Evolutionary conservation across 768 basidiomycete species (phyloP).

Genomic region (Boletus speciosus): DNA sequence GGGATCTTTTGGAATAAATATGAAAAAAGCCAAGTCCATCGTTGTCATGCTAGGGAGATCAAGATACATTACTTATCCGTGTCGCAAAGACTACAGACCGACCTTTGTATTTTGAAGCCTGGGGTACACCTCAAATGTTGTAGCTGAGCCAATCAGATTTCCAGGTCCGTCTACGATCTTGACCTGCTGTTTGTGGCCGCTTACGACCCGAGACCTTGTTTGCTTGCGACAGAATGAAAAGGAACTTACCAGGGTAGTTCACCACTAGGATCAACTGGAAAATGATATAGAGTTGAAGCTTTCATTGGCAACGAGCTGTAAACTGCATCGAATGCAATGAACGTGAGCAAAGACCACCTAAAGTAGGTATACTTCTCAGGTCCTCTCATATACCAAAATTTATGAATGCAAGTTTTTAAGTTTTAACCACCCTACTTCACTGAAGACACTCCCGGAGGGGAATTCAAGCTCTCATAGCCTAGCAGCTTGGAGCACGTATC

Average conservation of each 20-base stretch:
- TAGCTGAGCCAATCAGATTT: not conserved
- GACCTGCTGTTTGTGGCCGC: not conserved
- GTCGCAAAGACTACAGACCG: not conserved
- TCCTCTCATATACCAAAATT: not conserved
- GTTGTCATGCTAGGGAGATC: not conserved
- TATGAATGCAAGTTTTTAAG: not conserved
- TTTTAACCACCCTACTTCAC: too few relatives aligned
- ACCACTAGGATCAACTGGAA: not conserved
- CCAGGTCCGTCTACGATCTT: not conserved
- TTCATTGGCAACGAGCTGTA: not conserved
- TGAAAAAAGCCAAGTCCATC: not conserved
- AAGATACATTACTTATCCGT: not conserved
- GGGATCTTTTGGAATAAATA: too few relatives aligned
- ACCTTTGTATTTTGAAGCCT: not conserved
- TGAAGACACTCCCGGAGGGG: not conserved
- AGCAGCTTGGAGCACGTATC: conserved; percentile 38
- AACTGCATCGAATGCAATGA: not conserved
- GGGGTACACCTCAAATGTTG: not conserved
- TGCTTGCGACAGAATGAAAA: not conserved
- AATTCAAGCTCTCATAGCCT: conserved; percentile 32
- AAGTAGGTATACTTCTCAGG: not conserved
- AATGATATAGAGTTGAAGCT: not conserved
- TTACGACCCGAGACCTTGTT: too few relatives aligned
- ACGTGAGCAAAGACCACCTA: not conserved
- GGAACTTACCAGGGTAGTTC: not conserved